These are phyloP conservation scores for Dysphania ambrosioides DNA, from an alignment of 148 eudicot species.

Conservation along the genomic window DNA sequence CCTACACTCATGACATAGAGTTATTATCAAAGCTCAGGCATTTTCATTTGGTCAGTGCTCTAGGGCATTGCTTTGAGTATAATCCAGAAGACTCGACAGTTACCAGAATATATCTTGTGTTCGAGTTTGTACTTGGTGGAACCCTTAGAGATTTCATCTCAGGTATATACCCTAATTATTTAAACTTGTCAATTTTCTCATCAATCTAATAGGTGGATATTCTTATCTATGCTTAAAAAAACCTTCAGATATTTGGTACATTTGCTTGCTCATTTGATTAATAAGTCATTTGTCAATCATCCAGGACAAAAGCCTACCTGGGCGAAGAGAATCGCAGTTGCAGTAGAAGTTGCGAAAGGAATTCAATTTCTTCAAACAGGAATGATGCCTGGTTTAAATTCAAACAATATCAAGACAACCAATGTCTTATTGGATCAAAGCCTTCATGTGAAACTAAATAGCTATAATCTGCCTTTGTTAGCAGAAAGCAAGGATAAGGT, in stretches of 20 bases:
- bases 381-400: slow-evolving; percentile 59
- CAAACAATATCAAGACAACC: slow-evolving; percentile 63
- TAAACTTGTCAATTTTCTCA: background rate
- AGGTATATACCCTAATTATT: slow-evolving; percentile 31
- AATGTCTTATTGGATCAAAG: slow-evolving; percentile 65
- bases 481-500: slow-evolving; percentile 51
- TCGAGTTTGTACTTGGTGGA: slow-evolving; percentile 66
- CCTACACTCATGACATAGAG: slow-evolving; percentile 66
- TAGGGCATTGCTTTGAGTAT: slow-evolving; percentile 81
- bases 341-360: slow-evolving; percentile 75
- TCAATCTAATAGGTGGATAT: background rate
- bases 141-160: slow-evolving; percentile 52
- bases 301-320: slow-evolving; percentile 53
- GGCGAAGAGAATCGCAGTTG: slow-evolving; percentile 65
- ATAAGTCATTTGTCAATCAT: background rate
- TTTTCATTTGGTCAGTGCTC: slow-evolving; percentile 55
- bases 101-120: slow-evolving; percentile 48
- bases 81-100: slow-evolving; percentile 57
- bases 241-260: background rate
- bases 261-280: background rate
- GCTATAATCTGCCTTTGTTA: slow-evolving; percentile 66
- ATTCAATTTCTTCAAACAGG: slow-evolving; percentile 82
- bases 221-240: background rate
- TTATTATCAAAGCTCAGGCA: slow-evolving; percentile 73
- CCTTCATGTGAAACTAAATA: slow-evolving; percentile 65